Conservation (phyloP, 73 alveolate genomes). For the Paraurostyla sp. region DNA sequence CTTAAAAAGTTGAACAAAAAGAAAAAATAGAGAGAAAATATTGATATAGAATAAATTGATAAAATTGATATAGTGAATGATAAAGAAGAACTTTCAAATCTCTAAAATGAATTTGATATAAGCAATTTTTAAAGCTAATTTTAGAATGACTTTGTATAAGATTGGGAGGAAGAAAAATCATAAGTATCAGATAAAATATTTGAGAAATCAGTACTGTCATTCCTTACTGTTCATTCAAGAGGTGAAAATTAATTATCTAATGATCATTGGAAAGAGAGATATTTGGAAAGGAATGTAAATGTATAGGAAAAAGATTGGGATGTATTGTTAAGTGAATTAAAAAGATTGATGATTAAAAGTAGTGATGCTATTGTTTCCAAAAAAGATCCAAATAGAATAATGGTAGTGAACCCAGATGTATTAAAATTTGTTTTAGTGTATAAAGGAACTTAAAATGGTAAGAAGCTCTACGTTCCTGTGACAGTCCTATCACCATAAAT, state of each 20-base stretch:
- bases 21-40: neutral
- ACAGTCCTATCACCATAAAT: neutral
- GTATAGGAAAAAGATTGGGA: neutral
- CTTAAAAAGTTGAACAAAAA: neutral
- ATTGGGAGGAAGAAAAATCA: neutral
- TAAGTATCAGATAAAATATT: neutral
- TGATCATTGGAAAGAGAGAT: neutral
- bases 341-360: neutral
- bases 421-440: neutral
- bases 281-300: neutral
- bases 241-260: neutral
- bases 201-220: neutral
- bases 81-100: neutral
- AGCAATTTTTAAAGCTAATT: neutral
- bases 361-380: neutral
- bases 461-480: neutral
- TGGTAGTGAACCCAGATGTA: neutral
- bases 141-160: neutral
- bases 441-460: neutral
- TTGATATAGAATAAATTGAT: neutral
- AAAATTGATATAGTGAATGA: neutral
- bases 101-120: neutral
- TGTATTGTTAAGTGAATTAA: neutral
- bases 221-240: constrained; percentile 14
- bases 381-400: neutral